A percentile compares a stretch with the other conserved stretches of the same genome.
Evolutionary conservation across 768 basidiomycete species (phyloP).

Genomic region (Suillus hirtellus): DNA sequence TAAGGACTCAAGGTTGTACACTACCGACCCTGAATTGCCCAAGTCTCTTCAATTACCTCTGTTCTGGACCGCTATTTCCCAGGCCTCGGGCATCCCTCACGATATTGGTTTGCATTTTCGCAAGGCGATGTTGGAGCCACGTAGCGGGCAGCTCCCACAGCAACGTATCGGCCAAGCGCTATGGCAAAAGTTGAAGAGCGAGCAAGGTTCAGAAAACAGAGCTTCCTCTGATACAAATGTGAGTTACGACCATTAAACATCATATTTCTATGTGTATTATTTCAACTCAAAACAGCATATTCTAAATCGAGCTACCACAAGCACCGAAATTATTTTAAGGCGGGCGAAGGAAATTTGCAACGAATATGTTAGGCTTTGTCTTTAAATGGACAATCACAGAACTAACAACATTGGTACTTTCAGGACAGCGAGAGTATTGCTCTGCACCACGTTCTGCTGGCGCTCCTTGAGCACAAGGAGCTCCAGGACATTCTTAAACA

Average conservation of each 20-base stretch:
- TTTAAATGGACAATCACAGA: neutral
- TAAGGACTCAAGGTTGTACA: neutral
- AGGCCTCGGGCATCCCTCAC: neutral
- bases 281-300: neutral
- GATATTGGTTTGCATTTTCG: slow-evolving; percentile 4
- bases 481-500: slow-evolving; percentile 2
- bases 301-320: neutral
- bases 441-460: slow-evolving; percentile 10
- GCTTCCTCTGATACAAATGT: slow-evolving; percentile 3
- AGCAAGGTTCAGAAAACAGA: neutral
- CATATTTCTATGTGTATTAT: neutral
- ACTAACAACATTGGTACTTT: slow-evolving; percentile 1
- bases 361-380: slow-evolving; percentile 1
- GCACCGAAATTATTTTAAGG: neutral
- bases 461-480: slow-evolving; percentile 6
- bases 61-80: slow-evolving; percentile 14
- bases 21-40: neutral
- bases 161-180: slow-evolving; percentile 8
- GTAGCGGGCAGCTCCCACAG: neutral
- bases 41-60: slow-evolving; percentile 12
- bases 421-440: slow-evolving; percentile 6
- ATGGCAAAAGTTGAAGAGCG: slow-evolving; percentile 8
- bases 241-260: neutral
- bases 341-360: slow-evolving; percentile 2
- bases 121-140: neutral